Evolutionary conservation across 345 rosid species (phyloP).

Genomic region (Syzygium grande): DNA sequence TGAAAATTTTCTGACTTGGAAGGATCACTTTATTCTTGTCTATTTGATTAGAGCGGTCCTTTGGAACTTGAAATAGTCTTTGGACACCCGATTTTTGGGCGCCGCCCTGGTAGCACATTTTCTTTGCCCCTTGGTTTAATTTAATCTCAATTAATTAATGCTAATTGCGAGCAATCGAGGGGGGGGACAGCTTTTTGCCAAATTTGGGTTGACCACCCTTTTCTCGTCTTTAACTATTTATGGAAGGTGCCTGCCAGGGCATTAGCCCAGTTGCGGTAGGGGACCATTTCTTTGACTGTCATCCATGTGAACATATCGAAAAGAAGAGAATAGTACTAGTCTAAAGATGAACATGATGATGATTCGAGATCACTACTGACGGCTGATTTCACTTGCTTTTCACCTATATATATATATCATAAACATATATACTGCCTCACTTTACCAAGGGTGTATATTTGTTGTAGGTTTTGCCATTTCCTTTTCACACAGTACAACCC

Average conservation of each 20-base stretch:
- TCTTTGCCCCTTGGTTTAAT: background rate
- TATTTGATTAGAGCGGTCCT: background rate
- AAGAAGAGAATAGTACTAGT: background rate
- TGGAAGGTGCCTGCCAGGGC: background rate
- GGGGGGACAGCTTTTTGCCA: background rate
- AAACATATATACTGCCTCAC: background rate
- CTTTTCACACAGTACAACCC: background rate
- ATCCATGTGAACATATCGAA: background rate
- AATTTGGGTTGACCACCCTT: background rate
- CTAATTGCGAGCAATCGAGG: background rate
- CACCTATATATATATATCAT: background rate
- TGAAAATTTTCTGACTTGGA: background rate
- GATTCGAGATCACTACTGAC: background rate
- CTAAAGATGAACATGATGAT: background rate
- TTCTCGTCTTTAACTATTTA: background rate
- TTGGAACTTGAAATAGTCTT: background rate
- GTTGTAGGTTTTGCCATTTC: background rate
- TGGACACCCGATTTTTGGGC: background rate
- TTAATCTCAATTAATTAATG: background rate
- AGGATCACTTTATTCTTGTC: background rate
- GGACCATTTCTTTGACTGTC: background rate
- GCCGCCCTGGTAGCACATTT: background rate
- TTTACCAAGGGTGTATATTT: background rate
- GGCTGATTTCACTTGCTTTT: background rate
- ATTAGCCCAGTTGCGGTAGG: background rate